These are phyloP conservation scores for Cordyceps cateniannulata DNA, from an alignment of 2,329 filamentous ascomycete genomes.

Conservation along the genomic window DNA sequence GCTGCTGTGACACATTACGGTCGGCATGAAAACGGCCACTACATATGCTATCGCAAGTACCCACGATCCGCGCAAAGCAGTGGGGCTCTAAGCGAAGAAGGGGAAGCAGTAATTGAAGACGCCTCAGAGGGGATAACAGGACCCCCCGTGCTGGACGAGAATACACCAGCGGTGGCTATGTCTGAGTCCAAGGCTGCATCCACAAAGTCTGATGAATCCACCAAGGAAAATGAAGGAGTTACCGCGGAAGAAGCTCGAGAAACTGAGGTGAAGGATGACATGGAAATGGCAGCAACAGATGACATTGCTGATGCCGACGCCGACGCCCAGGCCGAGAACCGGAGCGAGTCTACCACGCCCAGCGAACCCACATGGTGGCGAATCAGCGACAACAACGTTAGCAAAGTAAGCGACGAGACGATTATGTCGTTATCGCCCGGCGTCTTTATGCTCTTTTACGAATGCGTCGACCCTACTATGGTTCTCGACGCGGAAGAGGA, in stretches of 20 bases:
- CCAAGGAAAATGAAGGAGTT: background rate
- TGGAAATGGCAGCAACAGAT: background rate
- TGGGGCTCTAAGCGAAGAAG: background rate
- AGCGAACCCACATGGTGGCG: slow-evolving; percentile 54
- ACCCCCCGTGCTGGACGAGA: background rate
- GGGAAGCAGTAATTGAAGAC: background rate
- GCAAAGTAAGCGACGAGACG: slow-evolving; percentile 62
- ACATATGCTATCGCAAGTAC: slow-evolving; percentile 81
- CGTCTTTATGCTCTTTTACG: slow-evolving; percentile 97
- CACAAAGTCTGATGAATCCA: background rate
- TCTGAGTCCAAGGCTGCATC: background rate
- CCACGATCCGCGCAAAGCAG: slow-evolving; percentile 25
- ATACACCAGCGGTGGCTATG: too few relatives aligned
- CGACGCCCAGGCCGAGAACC: background rate
- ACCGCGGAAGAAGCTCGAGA: background rate
- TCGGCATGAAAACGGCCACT: slow-evolving; percentile 90
- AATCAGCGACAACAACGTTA: slow-evolving; percentile 83
- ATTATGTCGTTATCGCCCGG: slow-evolving; percentile 67
- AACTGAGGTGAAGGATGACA: background rate
- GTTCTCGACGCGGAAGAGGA: slow-evolving; percentile 32
- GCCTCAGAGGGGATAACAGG: background rate
- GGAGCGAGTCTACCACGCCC: background rate
- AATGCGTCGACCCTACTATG: slow-evolving; percentile 54
- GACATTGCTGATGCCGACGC: background rate
- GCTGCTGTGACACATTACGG: slow-evolving; percentile 87